A percentile compares a stretch with the other conserved stretches of the same genome.
Conservation (phyloP, 768 basidiomycete genomes). For the Amanita muscaria region DNA sequence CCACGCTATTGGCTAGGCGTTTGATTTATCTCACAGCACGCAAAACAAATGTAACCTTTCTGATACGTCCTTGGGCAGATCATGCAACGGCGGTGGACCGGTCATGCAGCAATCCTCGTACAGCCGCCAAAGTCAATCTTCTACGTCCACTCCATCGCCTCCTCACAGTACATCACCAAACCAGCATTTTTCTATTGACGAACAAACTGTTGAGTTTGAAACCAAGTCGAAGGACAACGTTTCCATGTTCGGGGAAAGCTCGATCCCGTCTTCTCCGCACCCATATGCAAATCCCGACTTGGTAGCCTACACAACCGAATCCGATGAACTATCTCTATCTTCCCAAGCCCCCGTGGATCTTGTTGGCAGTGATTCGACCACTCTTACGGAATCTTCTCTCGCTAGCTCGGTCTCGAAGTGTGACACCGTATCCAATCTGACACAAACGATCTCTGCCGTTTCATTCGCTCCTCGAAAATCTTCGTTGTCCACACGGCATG, state of each 20-base stretch:
- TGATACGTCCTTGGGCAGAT: constrained; percentile 39
- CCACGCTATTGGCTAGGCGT: constrained; percentile 6
- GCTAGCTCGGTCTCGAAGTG: constrained; percentile 23
- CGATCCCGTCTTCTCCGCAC: constrained; percentile 21
- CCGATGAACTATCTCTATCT: constrained; percentile 21
- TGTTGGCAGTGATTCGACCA: constrained; percentile 43
- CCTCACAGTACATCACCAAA: not conserved
- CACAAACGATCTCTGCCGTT: constrained; percentile 27
- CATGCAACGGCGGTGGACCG: constrained; percentile 21
- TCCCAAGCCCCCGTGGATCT: constrained; percentile 20
- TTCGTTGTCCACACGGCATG: constrained; percentile 30
- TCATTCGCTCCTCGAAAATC: constrained; percentile 18
- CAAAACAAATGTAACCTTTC: constrained; percentile 57
- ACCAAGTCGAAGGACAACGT: too few species aligned
- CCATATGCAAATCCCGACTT: constrained; percentile 80
- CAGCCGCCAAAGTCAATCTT: constrained; percentile 29
- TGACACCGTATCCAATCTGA: constrained; percentile 24
- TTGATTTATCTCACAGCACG: constrained; percentile 27
- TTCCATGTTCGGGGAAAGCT: constrained; percentile 10
- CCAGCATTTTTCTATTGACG: too few species aligned
- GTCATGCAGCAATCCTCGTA: constrained; percentile 37
- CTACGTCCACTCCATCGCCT: constrained; percentile 11
- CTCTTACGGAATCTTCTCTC: constrained; percentile 36
- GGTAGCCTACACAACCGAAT: constrained; percentile 30
- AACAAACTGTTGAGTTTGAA: too few species aligned